Evolutionary conservation across 1,284 basidiomycete species (phyloP), one percentile per base, ranked within the genome.

Genomic region (Athelia psychrophila): DNA sequence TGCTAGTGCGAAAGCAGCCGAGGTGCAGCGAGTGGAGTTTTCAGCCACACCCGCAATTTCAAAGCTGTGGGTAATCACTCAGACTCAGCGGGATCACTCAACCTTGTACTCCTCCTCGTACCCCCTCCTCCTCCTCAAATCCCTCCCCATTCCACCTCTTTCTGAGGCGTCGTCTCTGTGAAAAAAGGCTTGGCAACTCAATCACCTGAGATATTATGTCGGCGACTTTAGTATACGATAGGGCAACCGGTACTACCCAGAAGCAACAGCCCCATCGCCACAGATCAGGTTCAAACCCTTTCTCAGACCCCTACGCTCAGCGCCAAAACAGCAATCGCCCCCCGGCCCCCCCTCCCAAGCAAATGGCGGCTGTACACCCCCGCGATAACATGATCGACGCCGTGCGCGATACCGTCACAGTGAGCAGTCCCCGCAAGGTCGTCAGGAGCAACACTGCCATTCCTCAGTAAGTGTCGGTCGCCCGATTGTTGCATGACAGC

Each of bases 331-430:
- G 24, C 20, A 16, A 27, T 24, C 22, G 44, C 16, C 20, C 44
- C 9, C 44, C 44, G 20, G 44, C 16, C 10, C 59, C 12, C 36
- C 57, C 24, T 10, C 22, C 22, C 22, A 52, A 50, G 22, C 19
- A 13, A 10, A 32, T 38, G 13, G 35, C 35, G 15, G 23, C 30
- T 47, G 36, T 48, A 20, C 16, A 30, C n/a, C 22, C 47, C 25
- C 24, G 36, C 25, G 22, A 23, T 38, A 33, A 44, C 51, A 24
- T 77, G 64, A 77, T 86, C 64, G 79, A 86, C 32, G 81, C 86
- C 32, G 80, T 87, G 58, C 75, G 81, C 55, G 84, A 89, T 52
- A 82, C 84, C 46, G 84, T 87, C 35, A 75, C 71, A 68, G 60
- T 80, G n/a, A n/a, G n/a, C 63, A 70, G 78, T 65, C 54, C 61